Evolutionary conservation across 495 filamentous ascomycete genomes (phyloP).

Genomic region (Daldinia concentrica): DNA sequence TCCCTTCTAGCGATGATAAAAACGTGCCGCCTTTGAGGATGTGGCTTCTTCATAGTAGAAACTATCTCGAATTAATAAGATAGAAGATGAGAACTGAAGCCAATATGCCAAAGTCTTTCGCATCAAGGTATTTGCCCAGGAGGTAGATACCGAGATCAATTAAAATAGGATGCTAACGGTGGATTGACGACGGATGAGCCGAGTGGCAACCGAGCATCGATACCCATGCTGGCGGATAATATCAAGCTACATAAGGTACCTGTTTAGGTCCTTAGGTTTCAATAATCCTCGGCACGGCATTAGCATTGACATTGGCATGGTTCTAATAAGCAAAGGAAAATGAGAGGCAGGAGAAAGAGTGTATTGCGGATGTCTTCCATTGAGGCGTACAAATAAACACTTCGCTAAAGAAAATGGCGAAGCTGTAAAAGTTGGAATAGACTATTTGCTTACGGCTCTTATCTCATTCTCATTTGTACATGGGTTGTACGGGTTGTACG

Average conservation of each 20-base stretch:
- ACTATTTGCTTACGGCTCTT: neutral
- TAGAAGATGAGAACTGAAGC: neutral
- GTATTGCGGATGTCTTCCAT: neutral
- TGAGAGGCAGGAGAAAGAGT: neutral
- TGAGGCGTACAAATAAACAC: neutral
- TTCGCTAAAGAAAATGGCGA: neutral
- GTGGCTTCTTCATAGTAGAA: neutral
- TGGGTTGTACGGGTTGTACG: slow-evolving; percentile 1
- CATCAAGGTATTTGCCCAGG: neutral
- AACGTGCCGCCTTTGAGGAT: neutral
- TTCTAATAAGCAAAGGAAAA: neutral
- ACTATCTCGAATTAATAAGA: neutral
- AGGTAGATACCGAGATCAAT: neutral
- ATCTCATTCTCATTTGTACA: neutral
- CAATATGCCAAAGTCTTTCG: neutral
- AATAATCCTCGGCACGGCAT: neutral
- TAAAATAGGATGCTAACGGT: neutral
- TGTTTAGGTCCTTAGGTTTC: neutral
- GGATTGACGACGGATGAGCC: neutral
- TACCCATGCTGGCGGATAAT: slow-evolving; percentile 4
- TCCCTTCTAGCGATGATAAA: neutral
- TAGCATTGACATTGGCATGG: neutral
- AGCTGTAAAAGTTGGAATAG: neutral
- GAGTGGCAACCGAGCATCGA: neutral
- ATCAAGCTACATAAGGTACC: neutral